Evolutionary conservation across 1,284 basidiomycete genomes (phyloP), one percentile per base, ranked within the genome.

Genomic region (Rhizoctonia solani): DNA sequence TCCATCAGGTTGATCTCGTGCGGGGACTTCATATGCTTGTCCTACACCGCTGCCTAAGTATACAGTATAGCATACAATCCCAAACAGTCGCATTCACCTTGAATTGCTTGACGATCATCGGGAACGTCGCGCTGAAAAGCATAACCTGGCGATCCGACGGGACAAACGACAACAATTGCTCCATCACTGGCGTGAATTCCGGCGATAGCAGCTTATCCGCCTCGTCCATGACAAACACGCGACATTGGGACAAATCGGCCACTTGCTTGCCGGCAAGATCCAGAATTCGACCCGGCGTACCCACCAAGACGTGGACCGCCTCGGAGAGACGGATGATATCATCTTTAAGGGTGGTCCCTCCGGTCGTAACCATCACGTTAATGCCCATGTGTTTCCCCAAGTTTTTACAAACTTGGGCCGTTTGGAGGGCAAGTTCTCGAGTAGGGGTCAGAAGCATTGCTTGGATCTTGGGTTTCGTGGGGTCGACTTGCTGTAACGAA

Each of bases 1-100:
- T 99, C 97, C 97, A 99, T 99, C 77, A 99, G 88, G 80, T 99
- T 99, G 81, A 98, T 97, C 79, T 98, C 95, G 79, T 97, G 92
- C 6, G 96, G 95, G 72, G 90, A 87, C 71, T 87, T 88, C 96
- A 99, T 98, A 82, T 98, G 92, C 79, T 97, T 96, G 76, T 98
- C 95, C 93, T 95, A 72, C 4, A 69, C 25, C 34, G 4, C 1
- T 6, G 8, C 16, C 25, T 29, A 19, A 29, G 46, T 46, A 54
- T 21, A 37, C 32, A 23, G 27, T 4, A 16, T 69, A 66, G 67
- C 27, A 41, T 32, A 66, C 52, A 66, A 23, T n/a, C 50, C 25
- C 39, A 16, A 47, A 30, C 55, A 44, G 27, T 47, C 27, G 76
- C 81, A 68, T 69, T 49, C 32, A 89, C 93, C 82, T 97, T 97